A percentile compares a stretch with the other conserved stretches of the same genome.
These are phyloP conservation scores for Rauvolfia tetraphylla DNA, from an alignment of 257 asterid species.

Conservation along the genomic window DNA sequence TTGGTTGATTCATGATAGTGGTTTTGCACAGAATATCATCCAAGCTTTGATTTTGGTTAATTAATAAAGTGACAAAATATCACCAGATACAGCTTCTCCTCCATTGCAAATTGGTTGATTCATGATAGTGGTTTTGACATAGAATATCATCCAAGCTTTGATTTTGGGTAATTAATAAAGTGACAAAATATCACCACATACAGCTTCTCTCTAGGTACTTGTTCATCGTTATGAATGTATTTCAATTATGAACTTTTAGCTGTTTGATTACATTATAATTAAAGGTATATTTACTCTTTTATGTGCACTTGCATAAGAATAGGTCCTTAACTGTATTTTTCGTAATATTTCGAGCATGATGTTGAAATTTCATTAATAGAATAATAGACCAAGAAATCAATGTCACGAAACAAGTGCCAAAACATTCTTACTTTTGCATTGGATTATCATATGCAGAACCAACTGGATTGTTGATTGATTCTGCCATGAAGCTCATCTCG, in stretches of 20 bases:
- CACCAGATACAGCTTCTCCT: background rate
- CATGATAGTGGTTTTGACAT: background rate
- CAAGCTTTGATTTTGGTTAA: background rate
- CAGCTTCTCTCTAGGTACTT: no score
- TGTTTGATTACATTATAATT: background rate
- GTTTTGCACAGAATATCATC: background rate
- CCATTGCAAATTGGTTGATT: background rate
- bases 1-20: background rate
- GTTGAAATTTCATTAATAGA: background rate
- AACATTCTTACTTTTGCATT: slow-evolving; percentile 20
- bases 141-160: background rate
- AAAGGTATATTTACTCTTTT: background rate
- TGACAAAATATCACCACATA: background rate
- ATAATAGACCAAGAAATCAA: background rate
- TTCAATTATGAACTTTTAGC: no score
- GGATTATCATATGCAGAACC: slow-evolving; percentile 61
- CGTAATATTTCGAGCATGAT: background rate
- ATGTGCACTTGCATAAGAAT: background rate
- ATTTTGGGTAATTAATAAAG: background rate
- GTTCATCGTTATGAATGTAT: background rate
- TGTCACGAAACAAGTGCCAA: background rate
- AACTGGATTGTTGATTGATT: slow-evolving; percentile 84
- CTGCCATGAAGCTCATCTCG: slow-evolving; percentile 82
- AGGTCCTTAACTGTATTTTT: background rate
- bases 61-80: background rate